Base-by-base conservation (phyloP, 805 yeast species). In the Metschnikowia dekortorum region DNA sequence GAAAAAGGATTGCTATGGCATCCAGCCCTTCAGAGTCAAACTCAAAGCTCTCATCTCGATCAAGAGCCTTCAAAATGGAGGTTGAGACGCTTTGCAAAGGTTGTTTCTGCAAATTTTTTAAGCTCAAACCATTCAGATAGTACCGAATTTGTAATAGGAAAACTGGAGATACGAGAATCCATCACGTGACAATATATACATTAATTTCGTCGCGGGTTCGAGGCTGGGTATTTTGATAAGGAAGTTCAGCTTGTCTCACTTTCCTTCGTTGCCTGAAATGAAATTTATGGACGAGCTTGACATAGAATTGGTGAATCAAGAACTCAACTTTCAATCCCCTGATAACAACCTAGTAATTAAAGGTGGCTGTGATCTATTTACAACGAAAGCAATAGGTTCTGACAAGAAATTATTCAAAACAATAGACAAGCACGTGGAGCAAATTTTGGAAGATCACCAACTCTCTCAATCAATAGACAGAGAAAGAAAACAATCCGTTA, bases 221-320 rank as follows among this genome's bases (percentile, higher is more conserved):
- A 34, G 46, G 22, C 38, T 42, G 45, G 45, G 4, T 16, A 28
- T 28, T 26, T 44, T 16, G 46, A 44, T 44, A 44, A 44, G 46
- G 46, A 28, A 44, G 46, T 42, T 30, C 34, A 33, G 45, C 43
- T 42, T 22, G 34, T 32, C 38, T 34, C 45, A 42, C 45, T 22
- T 36, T 45, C 38, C 32, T 34, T 18, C 28, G 13, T 16, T 26
- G 18, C 33, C 37, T 39, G 45, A 43, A 28, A 53, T 45, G 55
- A 53, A 90, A 92, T 94, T 89, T 69, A 85, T 94, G 52, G 98
- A 94, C 65, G 94, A 87, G 62, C 85, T 89, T 37, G 97, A 91
- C 61, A 83, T 94, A n/a, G 97, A 90, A 66, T 78, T 86, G 58
- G 86, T 94, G 36, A 90, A 90, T 63, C 95, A 90, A 62, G 87